Conservation (phyloP, 2,329 filamentous ascomycete species). For the Thielaviopsis ethacetica region DNA sequence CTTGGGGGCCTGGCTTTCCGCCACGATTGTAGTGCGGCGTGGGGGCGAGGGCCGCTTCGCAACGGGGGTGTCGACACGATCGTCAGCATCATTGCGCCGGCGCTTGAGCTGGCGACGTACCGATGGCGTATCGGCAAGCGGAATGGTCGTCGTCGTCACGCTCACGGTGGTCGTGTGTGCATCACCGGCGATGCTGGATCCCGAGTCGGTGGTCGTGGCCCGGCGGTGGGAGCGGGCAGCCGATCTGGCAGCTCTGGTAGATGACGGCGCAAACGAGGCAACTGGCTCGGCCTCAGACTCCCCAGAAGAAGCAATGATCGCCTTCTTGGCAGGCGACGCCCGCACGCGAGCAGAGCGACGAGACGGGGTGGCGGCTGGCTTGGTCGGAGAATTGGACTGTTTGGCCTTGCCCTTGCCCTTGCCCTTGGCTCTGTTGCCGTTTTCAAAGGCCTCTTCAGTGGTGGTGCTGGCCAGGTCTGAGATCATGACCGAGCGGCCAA, state of each 20-base stretch:
- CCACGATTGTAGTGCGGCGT: neutral
- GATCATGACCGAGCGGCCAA: constrained; percentile 3
- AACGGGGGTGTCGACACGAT: constrained; percentile 1
- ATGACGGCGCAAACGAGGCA: neutral
- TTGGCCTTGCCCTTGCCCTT: constrained; percentile 1
- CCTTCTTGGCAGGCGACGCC: neutral
- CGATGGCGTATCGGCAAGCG: constrained; percentile 7
- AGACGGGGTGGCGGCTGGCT: neutral
- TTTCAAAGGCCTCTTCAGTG: constrained; percentile 4
- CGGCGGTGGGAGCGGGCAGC: neutral
- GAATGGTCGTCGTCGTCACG: constrained; percentile 7
- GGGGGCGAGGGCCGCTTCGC: neutral
- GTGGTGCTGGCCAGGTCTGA: constrained; percentile 10
- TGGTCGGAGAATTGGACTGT: neutral
- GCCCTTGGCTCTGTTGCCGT: neutral
- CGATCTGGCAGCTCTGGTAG: neutral
- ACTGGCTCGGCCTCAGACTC: constrained; percentile 2
- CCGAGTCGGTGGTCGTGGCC: constrained; percentile 3
- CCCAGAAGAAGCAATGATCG: neutral
- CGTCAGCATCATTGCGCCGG: neutral
- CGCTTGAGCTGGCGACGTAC: neutral
- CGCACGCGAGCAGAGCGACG: constrained; percentile 1
- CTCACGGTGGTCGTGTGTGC: constrained; percentile 1
- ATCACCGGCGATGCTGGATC: constrained; percentile 5
- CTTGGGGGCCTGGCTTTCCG: neutral